A percentile compares a stretch with the other conserved stretches of the same genome.
Evolutionary conservation across 495 filamentous ascomycete genomes (phyloP).

Genomic region (Tetracladium setigerum): DNA sequence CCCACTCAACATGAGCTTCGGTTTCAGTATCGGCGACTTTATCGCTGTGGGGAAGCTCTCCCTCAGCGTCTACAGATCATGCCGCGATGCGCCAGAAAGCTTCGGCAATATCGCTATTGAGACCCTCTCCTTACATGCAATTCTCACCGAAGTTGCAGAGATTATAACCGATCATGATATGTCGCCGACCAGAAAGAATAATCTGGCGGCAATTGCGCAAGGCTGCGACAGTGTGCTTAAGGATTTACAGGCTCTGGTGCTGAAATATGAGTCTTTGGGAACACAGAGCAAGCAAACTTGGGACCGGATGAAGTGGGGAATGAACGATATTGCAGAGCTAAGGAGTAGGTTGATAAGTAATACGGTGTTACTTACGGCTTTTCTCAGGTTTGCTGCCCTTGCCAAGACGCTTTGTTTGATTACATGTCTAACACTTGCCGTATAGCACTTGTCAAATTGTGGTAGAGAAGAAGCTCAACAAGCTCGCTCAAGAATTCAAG

Average conservation of each 20-base stretch:
- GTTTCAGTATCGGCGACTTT: slow-evolving; percentile 26
- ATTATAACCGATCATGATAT: not conserved
- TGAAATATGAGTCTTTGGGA: slow-evolving; percentile 11
- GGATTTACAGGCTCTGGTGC: slow-evolving; percentile 5
- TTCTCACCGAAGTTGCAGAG: slow-evolving; percentile 2
- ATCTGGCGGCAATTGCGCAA: not conserved
- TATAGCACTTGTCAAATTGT: slow-evolving; percentile 1
- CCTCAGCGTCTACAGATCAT: slow-evolving; percentile 19
- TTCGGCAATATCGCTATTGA: slow-evolving; percentile 3
- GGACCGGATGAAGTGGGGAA: slow-evolving; percentile 10
- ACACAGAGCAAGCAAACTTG: slow-evolving; percentile 2
- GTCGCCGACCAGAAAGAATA: not conserved
- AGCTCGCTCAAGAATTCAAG: slow-evolving; percentile 2
- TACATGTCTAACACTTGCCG: too few relatives aligned
- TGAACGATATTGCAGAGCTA: not conserved
- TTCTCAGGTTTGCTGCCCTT: slow-evolving; percentile 1
- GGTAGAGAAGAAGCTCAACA: slow-evolving; percentile 2
- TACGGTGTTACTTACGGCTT: not conserved
- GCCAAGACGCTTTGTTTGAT: too few relatives aligned
- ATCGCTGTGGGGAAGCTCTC: slow-evolving; percentile 21
- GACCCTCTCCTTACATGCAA: slow-evolving; percentile 1
- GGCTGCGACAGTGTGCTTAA: slow-evolving; percentile 3
- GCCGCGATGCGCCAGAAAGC: not conserved
- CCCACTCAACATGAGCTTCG: slow-evolving; percentile 21
- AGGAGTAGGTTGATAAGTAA: slow-evolving; percentile 2